Evolutionary conservation across 192 early-diverging fungal genomes (phyloP).

Genomic region (Backusella parvicylindrica): DNA sequence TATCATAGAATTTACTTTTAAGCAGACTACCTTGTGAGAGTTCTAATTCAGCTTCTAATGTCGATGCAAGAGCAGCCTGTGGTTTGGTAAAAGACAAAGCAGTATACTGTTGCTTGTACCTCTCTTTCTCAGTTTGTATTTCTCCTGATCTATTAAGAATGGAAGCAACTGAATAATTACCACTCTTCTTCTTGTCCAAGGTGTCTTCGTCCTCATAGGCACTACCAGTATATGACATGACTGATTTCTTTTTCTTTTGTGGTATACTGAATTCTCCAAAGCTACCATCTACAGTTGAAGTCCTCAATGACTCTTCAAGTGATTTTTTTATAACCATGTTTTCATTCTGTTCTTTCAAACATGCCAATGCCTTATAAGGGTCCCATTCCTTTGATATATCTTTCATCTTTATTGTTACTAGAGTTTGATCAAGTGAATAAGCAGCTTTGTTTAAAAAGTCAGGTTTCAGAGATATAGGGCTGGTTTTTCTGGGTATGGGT

Average conservation of each 20-base stretch:
- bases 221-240: background rate
- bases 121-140: slow-evolving; percentile 15
- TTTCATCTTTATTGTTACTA: background rate
- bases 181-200: background rate
- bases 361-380: background rate
- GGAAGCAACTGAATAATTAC: background rate
- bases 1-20: background rate
- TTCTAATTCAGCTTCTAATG: slow-evolving; percentile 21
- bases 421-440: background rate
- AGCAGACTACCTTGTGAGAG: slow-evolving; percentile 15
- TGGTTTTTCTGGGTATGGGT: background rate
- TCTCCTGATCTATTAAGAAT: background rate
- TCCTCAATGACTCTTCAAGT: background rate
- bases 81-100: slow-evolving; percentile 5
- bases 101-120: slow-evolving; percentile 9
- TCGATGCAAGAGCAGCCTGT: slow-evolving; percentile 5
- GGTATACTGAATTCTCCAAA: background rate
- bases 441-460: background rate
- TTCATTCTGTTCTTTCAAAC: background rate
- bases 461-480: background rate
- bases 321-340: slow-evolving; percentile 6
- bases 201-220: background rate
- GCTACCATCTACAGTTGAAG: background rate
- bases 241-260: background rate
- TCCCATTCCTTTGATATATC: slow-evolving; percentile 8